phyloP scores from a whole-genome alignment of 78 protist genomes.

The Protostelium mycophagum region DNA sequence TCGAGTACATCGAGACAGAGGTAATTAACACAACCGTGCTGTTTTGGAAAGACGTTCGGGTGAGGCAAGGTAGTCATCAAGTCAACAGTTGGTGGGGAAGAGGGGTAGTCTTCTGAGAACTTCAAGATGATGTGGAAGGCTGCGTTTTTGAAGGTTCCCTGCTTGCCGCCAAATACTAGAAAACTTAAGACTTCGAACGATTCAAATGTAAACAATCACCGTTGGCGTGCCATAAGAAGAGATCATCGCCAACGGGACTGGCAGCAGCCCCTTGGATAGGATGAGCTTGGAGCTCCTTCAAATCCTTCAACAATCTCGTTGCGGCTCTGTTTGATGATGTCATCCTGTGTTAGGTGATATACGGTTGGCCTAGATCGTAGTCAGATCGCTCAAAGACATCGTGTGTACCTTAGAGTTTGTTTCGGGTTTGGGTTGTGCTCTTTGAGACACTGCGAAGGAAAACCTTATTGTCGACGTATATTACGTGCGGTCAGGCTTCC shows the following conservation, averaged over 20 bases:
- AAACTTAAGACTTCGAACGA: background rate
- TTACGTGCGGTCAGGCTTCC: too few species aligned
- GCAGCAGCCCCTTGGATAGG: background rate
- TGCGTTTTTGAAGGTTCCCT: background rate
- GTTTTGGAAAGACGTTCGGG: conserved; percentile 1
- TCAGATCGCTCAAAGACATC: too few species aligned
- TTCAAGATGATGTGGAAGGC: background rate
- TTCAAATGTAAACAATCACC: background rate
- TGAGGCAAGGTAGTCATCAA: background rate
- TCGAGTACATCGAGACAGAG: background rate
- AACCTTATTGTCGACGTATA: too few species aligned
- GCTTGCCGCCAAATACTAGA: background rate
- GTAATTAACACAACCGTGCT: background rate
- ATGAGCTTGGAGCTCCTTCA: background rate
- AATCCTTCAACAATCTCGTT: background rate
- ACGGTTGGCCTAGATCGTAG: too few species aligned
- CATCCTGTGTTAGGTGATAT: too few species aligned
- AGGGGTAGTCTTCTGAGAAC: background rate
- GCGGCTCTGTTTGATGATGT: background rate
- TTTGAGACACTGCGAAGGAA: too few species aligned
- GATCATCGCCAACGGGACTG: background rate
- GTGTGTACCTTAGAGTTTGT: too few species aligned
- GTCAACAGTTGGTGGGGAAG: background rate
- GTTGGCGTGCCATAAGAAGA: background rate
- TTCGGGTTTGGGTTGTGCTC: too few species aligned